Percentiles rank a stretch among this genome's conserved stretches.
Conservation (phyloP, 2,329 filamentous ascomycete genomes). For the Penicillium hordei region DNA sequence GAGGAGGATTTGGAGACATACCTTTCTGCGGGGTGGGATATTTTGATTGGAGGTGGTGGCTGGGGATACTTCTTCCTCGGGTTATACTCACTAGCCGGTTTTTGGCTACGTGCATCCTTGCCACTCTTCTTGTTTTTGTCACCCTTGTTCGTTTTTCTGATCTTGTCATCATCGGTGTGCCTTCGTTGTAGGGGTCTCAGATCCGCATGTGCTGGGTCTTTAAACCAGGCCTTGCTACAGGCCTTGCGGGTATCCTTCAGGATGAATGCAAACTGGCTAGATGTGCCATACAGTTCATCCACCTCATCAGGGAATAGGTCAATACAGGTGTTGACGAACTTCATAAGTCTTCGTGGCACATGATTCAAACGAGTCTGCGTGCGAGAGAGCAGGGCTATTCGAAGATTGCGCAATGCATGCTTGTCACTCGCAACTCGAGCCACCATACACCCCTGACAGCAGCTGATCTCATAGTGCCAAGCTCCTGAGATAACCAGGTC, state of each 20-base stretch:
- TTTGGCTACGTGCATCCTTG: background rate
- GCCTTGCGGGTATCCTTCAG: conserved; percentile 24
- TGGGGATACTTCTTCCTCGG: conserved; percentile 1
- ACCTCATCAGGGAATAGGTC: conserved; percentile 10
- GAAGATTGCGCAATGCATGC: conserved; percentile 31
- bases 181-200: background rate
- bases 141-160: background rate
- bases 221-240: conserved; percentile 14
- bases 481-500: conserved; percentile 1
- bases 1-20: background rate
- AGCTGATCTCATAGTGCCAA: conserved; percentile 32
- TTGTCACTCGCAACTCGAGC: conserved; percentile 31
- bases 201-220: conserved; percentile 1
- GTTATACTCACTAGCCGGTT: background rate
- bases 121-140: background rate
- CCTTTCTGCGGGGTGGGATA: conserved; percentile 1
- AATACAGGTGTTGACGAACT: conserved; percentile 34
- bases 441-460: conserved; percentile 42
- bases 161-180: background rate
- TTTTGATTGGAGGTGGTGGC: background rate
- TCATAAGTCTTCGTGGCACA: conserved; percentile 26
- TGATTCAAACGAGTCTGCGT: conserved; percentile 27
- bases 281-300: conserved; percentile 12
- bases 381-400: conserved; percentile 31
- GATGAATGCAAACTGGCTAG: conserved; percentile 19